Evolutionary conservation across 2,329 filamentous ascomycete species (phyloP).

Genomic region (Ophiostoma montium): DNA sequence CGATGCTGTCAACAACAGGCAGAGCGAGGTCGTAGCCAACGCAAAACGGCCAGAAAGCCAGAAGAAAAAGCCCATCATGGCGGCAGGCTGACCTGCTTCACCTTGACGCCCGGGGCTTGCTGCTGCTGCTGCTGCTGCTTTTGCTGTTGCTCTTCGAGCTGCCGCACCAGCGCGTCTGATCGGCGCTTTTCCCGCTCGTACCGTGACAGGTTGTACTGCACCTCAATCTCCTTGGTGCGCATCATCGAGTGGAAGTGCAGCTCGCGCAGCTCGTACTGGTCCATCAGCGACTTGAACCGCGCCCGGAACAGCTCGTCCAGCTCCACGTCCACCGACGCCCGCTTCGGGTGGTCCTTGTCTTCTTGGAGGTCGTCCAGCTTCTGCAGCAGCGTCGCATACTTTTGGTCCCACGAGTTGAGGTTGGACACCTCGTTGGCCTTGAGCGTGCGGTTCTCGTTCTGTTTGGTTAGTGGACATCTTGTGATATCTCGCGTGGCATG

Average conservation of each 20-base stretch:
- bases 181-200: slow-evolving; percentile 82
- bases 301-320: slow-evolving; percentile 81
- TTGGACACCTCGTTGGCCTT: slow-evolving; percentile 76
- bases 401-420: slow-evolving; percentile 69
- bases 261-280: slow-evolving; percentile 92
- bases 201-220: slow-evolving; percentile 79
- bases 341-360: slow-evolving; percentile 70
- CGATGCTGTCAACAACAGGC: not conserved
- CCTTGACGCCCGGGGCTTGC: slow-evolving; percentile 94
- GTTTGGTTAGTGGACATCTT: slow-evolving; percentile 18
- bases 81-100: slow-evolving; percentile 62
- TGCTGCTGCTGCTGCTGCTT: slow-evolving; percentile 65
- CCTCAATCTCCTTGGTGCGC: slow-evolving; percentile 88
- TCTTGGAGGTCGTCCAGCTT: slow-evolving; percentile 83
- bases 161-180: slow-evolving; percentile 69
- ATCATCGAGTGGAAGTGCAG: slow-evolving; percentile 85
- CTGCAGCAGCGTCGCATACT: slow-evolving; percentile 64
- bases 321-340: slow-evolving; percentile 70
- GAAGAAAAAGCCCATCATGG: slow-evolving; percentile 4
- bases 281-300: slow-evolving; percentile 86
- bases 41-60: too few relatives aligned
- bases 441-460: slow-evolving; percentile 83
- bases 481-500: not conserved
- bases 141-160: slow-evolving; percentile 63
- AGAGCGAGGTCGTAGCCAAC: too few relatives aligned